Percentiles rank a stretch among this genome's conserved stretches.
Conservation (phyloP, 257 asterid genomes). For the Solanum lycopersicoides region DNA sequence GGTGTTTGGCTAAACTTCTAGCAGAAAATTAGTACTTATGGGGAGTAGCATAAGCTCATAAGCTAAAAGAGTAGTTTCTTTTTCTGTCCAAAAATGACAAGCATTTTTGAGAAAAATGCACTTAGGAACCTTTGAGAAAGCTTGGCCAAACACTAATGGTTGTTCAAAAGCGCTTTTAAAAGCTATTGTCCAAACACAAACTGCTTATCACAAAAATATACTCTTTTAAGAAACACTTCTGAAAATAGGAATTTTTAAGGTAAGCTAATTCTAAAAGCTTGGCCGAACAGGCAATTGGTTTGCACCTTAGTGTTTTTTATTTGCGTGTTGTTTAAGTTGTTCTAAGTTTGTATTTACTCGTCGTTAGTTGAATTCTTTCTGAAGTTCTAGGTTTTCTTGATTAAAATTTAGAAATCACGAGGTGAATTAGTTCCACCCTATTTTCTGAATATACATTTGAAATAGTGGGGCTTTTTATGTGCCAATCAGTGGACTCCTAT, state of each 20-base stretch:
- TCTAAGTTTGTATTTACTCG: neutral
- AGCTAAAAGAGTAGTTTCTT: neutral
- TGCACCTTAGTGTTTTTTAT: neutral
- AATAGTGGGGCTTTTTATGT: neutral
- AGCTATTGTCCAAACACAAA: neutral
- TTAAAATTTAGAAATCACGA: neutral
- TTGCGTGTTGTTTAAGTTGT: neutral
- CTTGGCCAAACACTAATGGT: neutral
- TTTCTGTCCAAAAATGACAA: neutral
- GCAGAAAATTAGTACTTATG: neutral
- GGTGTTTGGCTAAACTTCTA: neutral
- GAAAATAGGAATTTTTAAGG: neutral
- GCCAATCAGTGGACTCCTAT: neutral
- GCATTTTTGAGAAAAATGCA: neutral
- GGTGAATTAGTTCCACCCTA: neutral
- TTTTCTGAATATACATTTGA: neutral
- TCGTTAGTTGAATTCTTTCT: neutral
- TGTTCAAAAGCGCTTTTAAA: neutral
- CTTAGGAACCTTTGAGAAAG: neutral
- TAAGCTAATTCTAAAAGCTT: neutral
- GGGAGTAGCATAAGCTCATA: neutral
- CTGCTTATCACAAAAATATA: neutral
- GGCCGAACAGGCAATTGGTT: neutral
- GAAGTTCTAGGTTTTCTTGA: neutral
- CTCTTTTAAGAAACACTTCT: neutral